A percentile compares a stretch with the other conserved stretches of the same genome.
phyloP scores from a whole-genome alignment of 495 filamentous ascomycete genomes.

The Pseudoneurospora amorphoporcata region DNA sequence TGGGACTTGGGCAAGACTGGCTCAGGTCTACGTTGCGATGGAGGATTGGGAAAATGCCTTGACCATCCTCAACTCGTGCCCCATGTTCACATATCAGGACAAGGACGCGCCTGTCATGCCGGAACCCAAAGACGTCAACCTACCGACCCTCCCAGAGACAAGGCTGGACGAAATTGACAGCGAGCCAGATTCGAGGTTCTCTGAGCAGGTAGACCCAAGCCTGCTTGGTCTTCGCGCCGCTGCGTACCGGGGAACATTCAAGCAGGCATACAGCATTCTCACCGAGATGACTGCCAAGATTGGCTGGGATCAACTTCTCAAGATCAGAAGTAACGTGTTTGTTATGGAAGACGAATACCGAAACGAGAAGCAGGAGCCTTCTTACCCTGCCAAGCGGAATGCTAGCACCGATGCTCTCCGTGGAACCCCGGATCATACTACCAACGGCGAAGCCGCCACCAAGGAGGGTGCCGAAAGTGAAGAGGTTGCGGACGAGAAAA shows the following conservation, averaged over 20 bases:
- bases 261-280: slow-evolving; percentile 85
- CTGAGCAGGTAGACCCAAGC: slow-evolving; percentile 78
- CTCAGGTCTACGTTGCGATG: slow-evolving; percentile 81
- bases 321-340: slow-evolving; percentile 89
- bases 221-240: slow-evolving; percentile 80
- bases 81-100: slow-evolving; percentile 99
- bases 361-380: slow-evolving; percentile 64
- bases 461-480: slow-evolving; percentile 39
- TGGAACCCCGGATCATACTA: slow-evolving; percentile 49
- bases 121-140: slow-evolving; percentile 71
- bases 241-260: slow-evolving; percentile 84
- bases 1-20: slow-evolving; percentile 88
- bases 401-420: slow-evolving; percentile 68
- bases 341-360: slow-evolving; percentile 99
- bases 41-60: slow-evolving; percentile 93
- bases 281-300: slow-evolving; percentile 93
- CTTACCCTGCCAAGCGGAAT: slow-evolving; percentile 47
- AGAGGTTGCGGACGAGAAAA: slow-evolving; percentile 33
- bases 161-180: slow-evolving; percentile 88
- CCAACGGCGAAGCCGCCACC: slow-evolving; percentile 45
- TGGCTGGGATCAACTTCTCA: slow-evolving; percentile 92
- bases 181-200: slow-evolving; percentile 69
- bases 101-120: slow-evolving; percentile 93
- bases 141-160: slow-evolving; percentile 83
- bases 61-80: slow-evolving; percentile 94